Evolutionary conservation across 768 basidiomycete species (phyloP).

Genomic region (Mycena filopes): DNA sequence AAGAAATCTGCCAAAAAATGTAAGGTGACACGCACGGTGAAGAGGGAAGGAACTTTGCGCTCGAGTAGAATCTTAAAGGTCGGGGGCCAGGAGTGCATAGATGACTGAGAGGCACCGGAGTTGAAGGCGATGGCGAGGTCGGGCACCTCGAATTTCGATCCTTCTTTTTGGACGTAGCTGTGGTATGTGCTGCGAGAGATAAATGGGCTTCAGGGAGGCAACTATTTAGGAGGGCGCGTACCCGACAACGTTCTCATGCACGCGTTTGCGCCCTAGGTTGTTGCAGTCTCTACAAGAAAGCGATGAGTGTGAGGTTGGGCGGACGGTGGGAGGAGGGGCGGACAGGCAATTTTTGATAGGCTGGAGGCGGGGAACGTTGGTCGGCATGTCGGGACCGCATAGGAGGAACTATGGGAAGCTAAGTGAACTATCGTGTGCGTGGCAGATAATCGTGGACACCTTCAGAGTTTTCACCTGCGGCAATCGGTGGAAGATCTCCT

Average conservation of each 20-base stretch:
- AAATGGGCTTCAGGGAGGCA: background rate
- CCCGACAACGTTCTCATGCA: conserved; percentile 21
- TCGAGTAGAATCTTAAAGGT: conserved; percentile 28
- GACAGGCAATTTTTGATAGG: conserved; percentile 18
- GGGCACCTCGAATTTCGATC: conserved; percentile 22
- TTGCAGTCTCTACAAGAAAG: conserved; percentile 23
- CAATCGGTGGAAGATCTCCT: conserved; percentile 40
- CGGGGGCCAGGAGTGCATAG: conserved; percentile 14
- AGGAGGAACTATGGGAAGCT: conserved; percentile 28
- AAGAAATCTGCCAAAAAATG: background rate
- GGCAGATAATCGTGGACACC: conserved; percentile 19
- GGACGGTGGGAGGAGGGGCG: background rate
- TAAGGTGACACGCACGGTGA: conserved; percentile 30
- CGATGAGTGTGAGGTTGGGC: background rate
- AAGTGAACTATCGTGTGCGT: background rate
- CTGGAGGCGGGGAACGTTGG: background rate
- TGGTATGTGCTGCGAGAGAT: conserved; percentile 28
- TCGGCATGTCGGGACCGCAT: conserved; percentile 36
- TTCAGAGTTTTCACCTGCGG: conserved; percentile 37
- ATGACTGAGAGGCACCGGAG: conserved; percentile 18
- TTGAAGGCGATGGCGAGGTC: conserved; percentile 31
- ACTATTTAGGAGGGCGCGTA: conserved; percentile 6
- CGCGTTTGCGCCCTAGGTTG: conserved; percentile 17
- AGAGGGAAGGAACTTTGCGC: conserved; percentile 19
- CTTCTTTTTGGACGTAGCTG: conserved; percentile 17